Conservation (phyloP, 495 filamentous ascomycete species). For the Talaromyces adpressus region DNA sequence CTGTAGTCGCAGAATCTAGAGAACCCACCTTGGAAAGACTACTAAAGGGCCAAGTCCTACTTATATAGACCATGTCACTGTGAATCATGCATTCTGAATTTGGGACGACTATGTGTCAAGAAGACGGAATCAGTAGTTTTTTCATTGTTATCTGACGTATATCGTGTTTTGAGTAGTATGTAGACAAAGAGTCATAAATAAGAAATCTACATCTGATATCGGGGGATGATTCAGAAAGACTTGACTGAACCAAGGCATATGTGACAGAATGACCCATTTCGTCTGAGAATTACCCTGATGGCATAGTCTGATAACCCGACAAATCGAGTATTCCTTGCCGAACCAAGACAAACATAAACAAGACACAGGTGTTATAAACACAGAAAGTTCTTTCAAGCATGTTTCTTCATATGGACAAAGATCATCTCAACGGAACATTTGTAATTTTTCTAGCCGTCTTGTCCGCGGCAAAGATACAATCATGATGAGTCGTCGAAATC, state of each 20-base stretch:
- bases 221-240: not conserved
- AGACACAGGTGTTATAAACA: not conserved
- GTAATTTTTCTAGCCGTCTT: not conserved
- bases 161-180: not conserved
- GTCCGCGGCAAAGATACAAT: not conserved
- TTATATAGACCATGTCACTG: not conserved
- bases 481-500: conserved; percentile 10
- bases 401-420: not conserved
- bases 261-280: not conserved
- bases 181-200: not conserved
- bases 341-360: not conserved
- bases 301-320: not conserved
- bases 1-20: not conserved
- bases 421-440: conserved; percentile 6
- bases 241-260: not conserved
- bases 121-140: not conserved
- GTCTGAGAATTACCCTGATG: not conserved
- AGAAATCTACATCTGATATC: not conserved
- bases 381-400: not conserved
- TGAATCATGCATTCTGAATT: not conserved
- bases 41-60: not conserved
- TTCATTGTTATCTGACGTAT: not conserved
- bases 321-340: not conserved
- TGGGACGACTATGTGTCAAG: not conserved
- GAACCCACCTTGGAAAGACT: not conserved